phyloP scores from a whole-genome alignment of 371 early-diverging fungal genomes.

The Lichtheimia ornata region DNA sequence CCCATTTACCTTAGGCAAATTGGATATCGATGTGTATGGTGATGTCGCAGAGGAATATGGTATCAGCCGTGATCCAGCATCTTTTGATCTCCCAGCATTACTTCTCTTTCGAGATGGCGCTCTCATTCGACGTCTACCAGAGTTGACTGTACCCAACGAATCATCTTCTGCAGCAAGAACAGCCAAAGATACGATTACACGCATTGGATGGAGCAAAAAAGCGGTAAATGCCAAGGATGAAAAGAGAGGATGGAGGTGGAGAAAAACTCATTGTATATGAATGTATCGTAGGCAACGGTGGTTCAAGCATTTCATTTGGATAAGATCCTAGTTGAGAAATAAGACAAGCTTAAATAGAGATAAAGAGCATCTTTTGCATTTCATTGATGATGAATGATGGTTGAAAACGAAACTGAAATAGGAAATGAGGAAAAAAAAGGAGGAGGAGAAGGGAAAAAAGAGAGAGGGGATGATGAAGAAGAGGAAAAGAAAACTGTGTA shows the following conservation, averaged over 20 bases:
- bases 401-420: conserved; percentile 10
- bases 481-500: neutral
- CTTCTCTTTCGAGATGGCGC: conserved; percentile 47
- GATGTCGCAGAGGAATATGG: conserved; percentile 46
- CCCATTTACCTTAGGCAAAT: conserved; percentile 28
- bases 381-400: conserved; percentile 11
- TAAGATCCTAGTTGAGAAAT: conserved; percentile 29
- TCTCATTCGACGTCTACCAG: conserved; percentile 41
- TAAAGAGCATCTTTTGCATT: neutral
- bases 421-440: neutral
- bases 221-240: conserved; percentile 35
- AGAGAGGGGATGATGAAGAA: neutral
- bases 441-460: conserved; percentile 1
- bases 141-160: conserved; percentile 27
- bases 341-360: neutral
- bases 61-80: conserved; percentile 49
- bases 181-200: conserved; percentile 49
- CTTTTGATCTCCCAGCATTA: conserved; percentile 51
- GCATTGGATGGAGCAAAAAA: conserved; percentile 52
- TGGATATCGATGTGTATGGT: conserved; percentile 46
- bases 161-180: conserved; percentile 21
- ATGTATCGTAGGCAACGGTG: conserved; percentile 35
- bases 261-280: neutral
- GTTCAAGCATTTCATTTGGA: conserved; percentile 42
- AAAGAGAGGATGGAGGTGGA: too few species aligned